These are phyloP conservation scores for Aspergillus wentii DNA, from an alignment of 495 filamentous ascomycete species.

Conservation along the genomic window DNA sequence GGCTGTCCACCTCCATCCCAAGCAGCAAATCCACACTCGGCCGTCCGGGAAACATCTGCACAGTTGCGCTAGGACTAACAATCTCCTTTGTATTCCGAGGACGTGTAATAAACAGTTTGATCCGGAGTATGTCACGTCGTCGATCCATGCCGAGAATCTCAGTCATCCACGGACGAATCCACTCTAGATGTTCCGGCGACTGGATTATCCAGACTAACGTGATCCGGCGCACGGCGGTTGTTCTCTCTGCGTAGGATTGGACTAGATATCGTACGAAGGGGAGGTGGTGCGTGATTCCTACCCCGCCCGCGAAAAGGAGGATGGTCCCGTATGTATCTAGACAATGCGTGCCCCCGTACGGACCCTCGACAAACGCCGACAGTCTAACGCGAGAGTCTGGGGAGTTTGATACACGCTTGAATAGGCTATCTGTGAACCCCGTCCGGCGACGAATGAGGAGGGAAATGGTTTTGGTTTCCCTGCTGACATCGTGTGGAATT, in stretches of 20 bases:
- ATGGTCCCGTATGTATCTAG: constrained; percentile 71
- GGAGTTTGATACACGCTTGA: constrained; percentile 46
- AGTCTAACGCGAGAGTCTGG: constrained; percentile 49
- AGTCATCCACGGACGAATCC: constrained; percentile 82
- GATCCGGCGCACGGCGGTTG: constrained; percentile 60
- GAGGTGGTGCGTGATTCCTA: constrained; percentile 73
- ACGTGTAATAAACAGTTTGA: constrained; percentile 75
- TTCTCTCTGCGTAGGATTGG: constrained; percentile 53
- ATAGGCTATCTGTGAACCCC: constrained; percentile 63
- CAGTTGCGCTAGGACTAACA: constrained; percentile 52
- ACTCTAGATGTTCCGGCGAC: constrained; percentile 70
- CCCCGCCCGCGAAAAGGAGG: constrained; percentile 70
- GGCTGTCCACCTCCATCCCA: constrained; percentile 58
- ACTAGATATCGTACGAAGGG: constrained; percentile 64
- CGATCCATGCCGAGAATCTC: constrained; percentile 61
- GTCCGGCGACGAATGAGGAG: constrained; percentile 66
- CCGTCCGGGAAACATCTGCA: constrained; percentile 68
- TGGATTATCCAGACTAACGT: constrained; percentile 77
- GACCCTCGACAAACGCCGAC: constrained; percentile 61
- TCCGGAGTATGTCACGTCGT: constrained; percentile 61
- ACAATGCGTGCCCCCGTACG: constrained; percentile 58
- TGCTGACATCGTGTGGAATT: constrained; percentile 17
- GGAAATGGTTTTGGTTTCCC: constrained; percentile 43
- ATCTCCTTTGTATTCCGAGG: constrained; percentile 61
- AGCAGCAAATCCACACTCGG: constrained; percentile 66